Evolutionary conservation across 345 rosid species (phyloP).

Genomic region (Eucalyptus regnans): DNA sequence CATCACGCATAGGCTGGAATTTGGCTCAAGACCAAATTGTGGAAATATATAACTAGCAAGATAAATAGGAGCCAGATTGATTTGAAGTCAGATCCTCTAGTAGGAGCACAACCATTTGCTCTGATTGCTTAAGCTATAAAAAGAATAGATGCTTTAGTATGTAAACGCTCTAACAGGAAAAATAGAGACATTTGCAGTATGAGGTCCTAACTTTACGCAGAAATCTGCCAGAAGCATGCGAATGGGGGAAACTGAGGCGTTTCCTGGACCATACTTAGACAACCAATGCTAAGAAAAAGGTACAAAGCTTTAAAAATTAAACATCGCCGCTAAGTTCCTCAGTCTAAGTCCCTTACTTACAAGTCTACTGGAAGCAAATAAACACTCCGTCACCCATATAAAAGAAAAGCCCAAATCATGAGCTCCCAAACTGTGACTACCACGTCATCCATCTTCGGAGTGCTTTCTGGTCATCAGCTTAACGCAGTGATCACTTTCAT

Average conservation of each 20-base stretch:
- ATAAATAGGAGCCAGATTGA: not conserved
- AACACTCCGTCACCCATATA: not conserved
- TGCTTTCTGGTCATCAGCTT: not conserved
- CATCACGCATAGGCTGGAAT: not conserved
- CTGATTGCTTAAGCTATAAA: not conserved
- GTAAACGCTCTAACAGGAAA: not conserved
- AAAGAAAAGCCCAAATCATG: not conserved
- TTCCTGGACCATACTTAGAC: not conserved
- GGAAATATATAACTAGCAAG: not conserved
- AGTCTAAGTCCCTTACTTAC: not conserved
- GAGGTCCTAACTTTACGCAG: not conserved
- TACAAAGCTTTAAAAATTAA: not conserved
- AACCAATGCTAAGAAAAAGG: not conserved
- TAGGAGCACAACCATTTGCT: not conserved
- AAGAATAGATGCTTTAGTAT: not conserved
- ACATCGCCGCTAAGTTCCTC: not conserved
- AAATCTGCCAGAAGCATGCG: not conserved
- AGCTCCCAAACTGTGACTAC: not conserved
- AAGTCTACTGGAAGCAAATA: not conserved
- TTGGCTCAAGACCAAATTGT: not conserved
- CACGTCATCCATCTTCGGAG: not conserved
- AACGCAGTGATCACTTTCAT: not conserved
- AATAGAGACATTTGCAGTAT: not conserved
- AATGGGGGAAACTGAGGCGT: not conserved
- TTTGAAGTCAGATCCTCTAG: not conserved